These are phyloP conservation scores for Mucor velutinosus DNA, from an alignment of 371 early-diverging fungal genomes.

Conservation along the genomic window DNA sequence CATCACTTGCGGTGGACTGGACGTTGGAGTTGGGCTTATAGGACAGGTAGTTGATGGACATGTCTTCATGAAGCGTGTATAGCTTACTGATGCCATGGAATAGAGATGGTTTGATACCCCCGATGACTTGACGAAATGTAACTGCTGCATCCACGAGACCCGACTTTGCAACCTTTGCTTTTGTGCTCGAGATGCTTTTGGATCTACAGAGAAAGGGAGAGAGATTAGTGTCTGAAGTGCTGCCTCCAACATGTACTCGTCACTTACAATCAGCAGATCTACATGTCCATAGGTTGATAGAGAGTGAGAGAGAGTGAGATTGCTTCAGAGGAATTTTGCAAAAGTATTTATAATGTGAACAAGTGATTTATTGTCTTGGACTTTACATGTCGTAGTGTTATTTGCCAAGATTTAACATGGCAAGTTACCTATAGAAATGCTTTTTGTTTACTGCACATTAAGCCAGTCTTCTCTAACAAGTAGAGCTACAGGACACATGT, in stretches of 20 bases:
- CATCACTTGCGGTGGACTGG: constrained; percentile 36
- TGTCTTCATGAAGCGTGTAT: constrained; percentile 42
- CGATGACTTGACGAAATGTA: constrained; percentile 23
- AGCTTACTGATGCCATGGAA: constrained; percentile 44
- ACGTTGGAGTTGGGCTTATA: constrained; percentile 38
- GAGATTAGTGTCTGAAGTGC: background rate
- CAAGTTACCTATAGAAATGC: no score
- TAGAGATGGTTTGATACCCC: constrained; percentile 18
- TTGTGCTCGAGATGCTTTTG: constrained; percentile 20
- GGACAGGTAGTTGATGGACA: constrained; percentile 41
- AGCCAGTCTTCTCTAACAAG: no score
- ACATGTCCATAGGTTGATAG: no score
- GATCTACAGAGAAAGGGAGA: constrained; percentile 28
- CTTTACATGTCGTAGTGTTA: no score
- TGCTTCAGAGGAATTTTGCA: no score
- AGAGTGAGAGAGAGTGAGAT: no score
- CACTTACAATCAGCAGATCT: constrained; percentile 20
- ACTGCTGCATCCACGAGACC: constrained; percentile 25
- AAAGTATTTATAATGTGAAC: no score
- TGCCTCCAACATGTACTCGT: background rate
- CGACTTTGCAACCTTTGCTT: constrained; percentile 16
- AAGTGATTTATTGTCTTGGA: no score
- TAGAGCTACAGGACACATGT: no score
- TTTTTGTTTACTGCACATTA: no score
- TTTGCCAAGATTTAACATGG: no score